Percentiles rank a stretch among this genome's conserved stretches.
Conservation (phyloP, 208 protist genomes). For the Trypanosoma boissoni region DNA sequence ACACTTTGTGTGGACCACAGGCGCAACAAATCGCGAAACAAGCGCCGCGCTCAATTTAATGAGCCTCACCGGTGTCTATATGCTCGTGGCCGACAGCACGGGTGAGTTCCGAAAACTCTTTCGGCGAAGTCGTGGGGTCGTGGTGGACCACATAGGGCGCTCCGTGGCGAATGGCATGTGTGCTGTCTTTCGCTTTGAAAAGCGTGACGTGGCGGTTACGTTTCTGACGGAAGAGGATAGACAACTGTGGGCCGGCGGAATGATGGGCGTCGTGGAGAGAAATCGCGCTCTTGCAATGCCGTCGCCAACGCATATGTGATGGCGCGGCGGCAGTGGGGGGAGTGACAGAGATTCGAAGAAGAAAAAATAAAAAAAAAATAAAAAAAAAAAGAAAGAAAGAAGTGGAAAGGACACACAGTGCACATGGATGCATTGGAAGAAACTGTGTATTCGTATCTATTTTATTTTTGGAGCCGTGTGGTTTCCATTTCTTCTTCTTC, state of each 20-base stretch:
- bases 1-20: slow-evolving; percentile 54
- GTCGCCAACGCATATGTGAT: background rate
- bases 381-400: background rate
- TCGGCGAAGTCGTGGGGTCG: slow-evolving; percentile 15
- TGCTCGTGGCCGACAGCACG: slow-evolving; percentile 23
- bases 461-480: too few species aligned
- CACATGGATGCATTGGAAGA: too few species aligned
- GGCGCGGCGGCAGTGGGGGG: too few species aligned
- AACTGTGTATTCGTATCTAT: too few species aligned
- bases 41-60: slow-evolving; percentile 44
- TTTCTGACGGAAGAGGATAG: slow-evolving; percentile 59
- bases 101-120: slow-evolving; percentile 19
- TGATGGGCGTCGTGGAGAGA: slow-evolving; percentile 71
- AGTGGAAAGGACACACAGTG: too few species aligned
- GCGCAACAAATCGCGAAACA: background rate
- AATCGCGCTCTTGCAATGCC: slow-evolving; percentile 34
- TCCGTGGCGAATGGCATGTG: slow-evolving; percentile 45
- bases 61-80: slow-evolving; percentile 37
- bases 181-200: slow-evolving; percentile 51
- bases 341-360: too few species aligned
- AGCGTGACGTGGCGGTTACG: slow-evolving; percentile 43
- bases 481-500: background rate
- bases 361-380: background rate
- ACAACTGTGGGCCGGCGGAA: slow-evolving; percentile 59
- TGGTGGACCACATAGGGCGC: slow-evolving; percentile 40